Conservation (phyloP, 495 filamentous ascomycete genomes). For the Aspergillus heteromorphus region DNA sequence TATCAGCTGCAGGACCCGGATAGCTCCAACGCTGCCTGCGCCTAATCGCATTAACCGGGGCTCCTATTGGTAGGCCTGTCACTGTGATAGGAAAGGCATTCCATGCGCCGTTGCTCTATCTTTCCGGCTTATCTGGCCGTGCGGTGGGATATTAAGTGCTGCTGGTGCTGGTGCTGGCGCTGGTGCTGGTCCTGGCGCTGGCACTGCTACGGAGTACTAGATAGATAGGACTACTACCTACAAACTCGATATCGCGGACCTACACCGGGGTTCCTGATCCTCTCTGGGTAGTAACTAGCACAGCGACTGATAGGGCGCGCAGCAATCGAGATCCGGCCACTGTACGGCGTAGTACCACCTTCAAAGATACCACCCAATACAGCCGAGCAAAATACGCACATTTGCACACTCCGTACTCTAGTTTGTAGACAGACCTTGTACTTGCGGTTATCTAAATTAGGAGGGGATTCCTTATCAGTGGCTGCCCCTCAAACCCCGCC, state of each 20-base stretch:
- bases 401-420: no score
- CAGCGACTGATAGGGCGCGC: background rate
- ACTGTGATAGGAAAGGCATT: background rate
- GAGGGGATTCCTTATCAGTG: constrained; percentile 12
- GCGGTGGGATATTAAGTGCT: background rate
- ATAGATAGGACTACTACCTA: no score
- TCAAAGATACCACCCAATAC: background rate
- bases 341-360: background rate
- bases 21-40: constrained; percentile 12
- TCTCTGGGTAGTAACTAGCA: no score
- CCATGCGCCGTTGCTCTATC: constrained; percentile 1
- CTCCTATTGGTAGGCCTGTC: constrained; percentile 11
- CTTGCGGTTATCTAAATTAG: constrained; percentile 16
- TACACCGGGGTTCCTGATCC: background rate
- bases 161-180: no score
- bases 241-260: background rate
- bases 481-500: constrained; percentile 23
- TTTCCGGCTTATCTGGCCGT: background rate
- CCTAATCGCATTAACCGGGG: constrained; percentile 7
- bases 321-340: no score
- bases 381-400: background rate
- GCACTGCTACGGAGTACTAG: no score
- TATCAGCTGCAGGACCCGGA: constrained; percentile 23
- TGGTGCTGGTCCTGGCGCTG: no score
- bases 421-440: no score